Conservation (phyloP, 2,329 filamentous ascomycete species). For the Chaetomium strumarium region DNA sequence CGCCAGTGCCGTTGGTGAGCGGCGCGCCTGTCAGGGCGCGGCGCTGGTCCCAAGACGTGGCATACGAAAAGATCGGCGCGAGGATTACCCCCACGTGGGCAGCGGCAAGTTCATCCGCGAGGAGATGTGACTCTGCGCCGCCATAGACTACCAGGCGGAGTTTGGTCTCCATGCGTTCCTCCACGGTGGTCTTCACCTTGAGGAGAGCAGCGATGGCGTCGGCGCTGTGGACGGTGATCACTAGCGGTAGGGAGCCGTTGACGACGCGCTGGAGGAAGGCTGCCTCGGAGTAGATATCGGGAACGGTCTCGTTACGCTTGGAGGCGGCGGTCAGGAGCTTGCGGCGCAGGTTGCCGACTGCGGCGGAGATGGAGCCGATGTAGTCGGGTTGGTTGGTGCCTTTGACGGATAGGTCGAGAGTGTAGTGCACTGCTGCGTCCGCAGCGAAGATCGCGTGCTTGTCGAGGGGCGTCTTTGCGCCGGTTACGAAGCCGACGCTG, state of each 20-base stretch:
- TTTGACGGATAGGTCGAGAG: constrained; percentile 45
- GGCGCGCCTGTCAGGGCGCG: constrained; percentile 59
- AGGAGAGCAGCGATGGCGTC: constrained; percentile 56
- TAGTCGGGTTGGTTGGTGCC: constrained; percentile 26
- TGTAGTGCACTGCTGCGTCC: constrained; percentile 55
- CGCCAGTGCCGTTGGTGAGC: constrained; percentile 57
- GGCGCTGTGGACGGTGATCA: constrained; percentile 55
- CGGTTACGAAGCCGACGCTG: constrained; percentile 53
- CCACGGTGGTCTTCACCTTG: constrained; percentile 52
- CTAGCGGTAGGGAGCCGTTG: constrained; percentile 47
- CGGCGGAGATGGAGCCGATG: constrained; percentile 47
- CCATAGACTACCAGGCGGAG: constrained; percentile 55
- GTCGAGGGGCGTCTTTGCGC: constrained; percentile 41
- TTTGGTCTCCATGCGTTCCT: constrained; percentile 29
- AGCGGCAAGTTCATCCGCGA: constrained; percentile 52
- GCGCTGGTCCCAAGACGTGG: constrained; percentile 53
- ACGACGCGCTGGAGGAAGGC: constrained; percentile 50
- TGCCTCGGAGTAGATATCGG: constrained; percentile 42
- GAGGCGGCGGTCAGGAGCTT: constrained; percentile 48
- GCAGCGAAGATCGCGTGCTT: constrained; percentile 46
- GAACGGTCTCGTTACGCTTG: constrained; percentile 29
- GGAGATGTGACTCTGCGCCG: constrained; percentile 56
- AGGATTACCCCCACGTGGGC: constrained; percentile 56
- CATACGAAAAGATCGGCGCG: constrained; percentile 51
- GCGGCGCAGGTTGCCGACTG: constrained; percentile 44